Evolutionary conservation across 192 early-diverging fungal genomes (phyloP), one percentile per base, ranked within the genome.

Genomic region (Podila epigama): DNA sequence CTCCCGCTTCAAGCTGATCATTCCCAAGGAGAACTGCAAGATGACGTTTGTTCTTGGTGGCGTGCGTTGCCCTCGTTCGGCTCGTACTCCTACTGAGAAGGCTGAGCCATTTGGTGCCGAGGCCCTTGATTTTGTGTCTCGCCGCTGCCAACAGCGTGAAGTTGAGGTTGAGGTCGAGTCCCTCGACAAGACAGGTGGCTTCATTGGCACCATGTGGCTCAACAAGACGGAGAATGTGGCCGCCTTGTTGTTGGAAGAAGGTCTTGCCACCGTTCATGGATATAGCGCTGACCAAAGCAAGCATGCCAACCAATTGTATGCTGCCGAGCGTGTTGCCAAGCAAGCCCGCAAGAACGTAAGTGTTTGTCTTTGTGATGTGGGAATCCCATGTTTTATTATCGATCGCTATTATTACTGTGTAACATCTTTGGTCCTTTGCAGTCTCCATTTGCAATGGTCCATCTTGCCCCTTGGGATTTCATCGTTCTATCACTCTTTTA

Each of bases 131-230:
- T 90, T 90, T 78, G 84, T 90, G 4, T 82, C 75, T 37, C 83
- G 83, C 36, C 73, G 78, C 34, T 81, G 82, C 65, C 86, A 97
- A 66, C 97, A 99, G 83, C 93, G 95, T 57, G 95, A 99, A 72
- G 94, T 95, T 11, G 94, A 99, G 68, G 83, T 96, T 48, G 90
- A 92, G 58, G 82, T 98, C 32, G 97, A 98, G 69, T 86, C 87
- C 15, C 78, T 91, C 18, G 97, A 99, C 78, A 96, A 96, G 83
- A 88, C 88, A 35, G 96, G 97, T 34, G 92, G 90, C 2, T 99
- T 98, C 60, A 93, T 98, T 63, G 96, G 96, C 15, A 81, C 89
- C n/a, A 69, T 99, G 68, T 95, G 90, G 80, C 66, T 90, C 11
- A 75, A 81, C 62, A 86, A 88, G 37, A 81, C 67, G 35, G 80